Conservation (phyloP, 345 rosid species). For the Eucalyptus leucophloia region DNA sequence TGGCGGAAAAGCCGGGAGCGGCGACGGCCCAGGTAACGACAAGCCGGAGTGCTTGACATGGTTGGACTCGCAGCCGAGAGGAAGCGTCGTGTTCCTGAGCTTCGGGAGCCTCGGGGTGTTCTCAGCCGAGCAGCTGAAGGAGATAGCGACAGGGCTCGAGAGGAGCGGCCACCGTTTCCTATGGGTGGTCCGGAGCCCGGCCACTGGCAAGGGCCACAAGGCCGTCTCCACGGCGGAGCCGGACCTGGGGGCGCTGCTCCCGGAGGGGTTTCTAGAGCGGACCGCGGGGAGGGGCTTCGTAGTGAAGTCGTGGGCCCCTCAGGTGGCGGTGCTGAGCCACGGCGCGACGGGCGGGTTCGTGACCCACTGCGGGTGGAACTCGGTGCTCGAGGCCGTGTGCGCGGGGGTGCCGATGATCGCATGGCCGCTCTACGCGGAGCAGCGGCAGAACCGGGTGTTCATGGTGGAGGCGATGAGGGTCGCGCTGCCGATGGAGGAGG, state of each 20-base stretch:
- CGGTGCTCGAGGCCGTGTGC: conserved; percentile 38
- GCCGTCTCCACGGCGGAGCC: neutral
- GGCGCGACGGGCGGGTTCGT: conserved; percentile 43
- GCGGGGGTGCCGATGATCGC: conserved; percentile 44
- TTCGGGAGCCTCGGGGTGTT: conserved; percentile 34
- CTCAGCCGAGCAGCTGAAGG: conserved; percentile 13
- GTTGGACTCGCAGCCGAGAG: conserved; percentile 26
- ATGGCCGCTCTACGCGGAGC: conserved; percentile 43
- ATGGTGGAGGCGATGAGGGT: conserved; percentile 19
- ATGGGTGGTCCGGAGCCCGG: conserved; percentile 36
- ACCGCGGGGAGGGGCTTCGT: conserved; percentile 30
- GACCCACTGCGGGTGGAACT: conserved; percentile 73
- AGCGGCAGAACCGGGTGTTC: conserved; percentile 7
- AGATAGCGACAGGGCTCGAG: conserved; percentile 34
- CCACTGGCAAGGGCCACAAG: neutral
- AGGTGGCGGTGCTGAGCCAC: conserved; percentile 36
- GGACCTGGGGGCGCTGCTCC: conserved; percentile 7
- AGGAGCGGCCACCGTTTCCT: conserved; percentile 24
- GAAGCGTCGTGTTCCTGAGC: conserved; percentile 23
- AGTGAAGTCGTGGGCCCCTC: conserved; percentile 54
- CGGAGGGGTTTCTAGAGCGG: conserved; percentile 20
- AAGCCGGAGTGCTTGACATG: conserved; percentile 6
- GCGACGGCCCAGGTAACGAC: neutral
- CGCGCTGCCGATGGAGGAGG: conserved; percentile 5
- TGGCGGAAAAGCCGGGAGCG: neutral